A percentile compares a stretch with the other conserved stretches of the same genome.
These are phyloP conservation scores for Capsicum rhomboideum DNA, from an alignment of 257 asterid species.

Conservation along the genomic window DNA sequence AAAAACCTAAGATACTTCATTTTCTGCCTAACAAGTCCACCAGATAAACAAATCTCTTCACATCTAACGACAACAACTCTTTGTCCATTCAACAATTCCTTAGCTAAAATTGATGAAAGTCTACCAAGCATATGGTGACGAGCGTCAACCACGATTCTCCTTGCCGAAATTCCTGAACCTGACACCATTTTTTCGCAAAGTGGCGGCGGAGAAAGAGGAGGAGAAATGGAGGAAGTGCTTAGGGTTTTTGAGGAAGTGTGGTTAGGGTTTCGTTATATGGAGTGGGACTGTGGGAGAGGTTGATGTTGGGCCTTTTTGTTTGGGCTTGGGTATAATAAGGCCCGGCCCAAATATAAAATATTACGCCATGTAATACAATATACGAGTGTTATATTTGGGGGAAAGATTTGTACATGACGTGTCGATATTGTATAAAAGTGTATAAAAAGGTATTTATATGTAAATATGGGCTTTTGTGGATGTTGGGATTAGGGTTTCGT, in stretches of 20 bases:
- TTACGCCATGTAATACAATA: too few species aligned
- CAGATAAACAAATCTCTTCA: conserved; percentile 43
- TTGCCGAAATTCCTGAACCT: conserved; percentile 39
- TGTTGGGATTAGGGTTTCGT: too few species aligned
- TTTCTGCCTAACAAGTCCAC: conserved; percentile 45
- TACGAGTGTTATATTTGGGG: too few species aligned
- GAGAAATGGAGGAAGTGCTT: not conserved
- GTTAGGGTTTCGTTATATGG: not conserved
- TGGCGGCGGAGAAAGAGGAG: not conserved
- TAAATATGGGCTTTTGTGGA: too few species aligned
- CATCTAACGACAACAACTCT: conserved; percentile 38
- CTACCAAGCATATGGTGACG: conserved; percentile 49
- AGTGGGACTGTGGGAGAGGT: too few species aligned
- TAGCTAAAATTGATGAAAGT: conserved; percentile 32
- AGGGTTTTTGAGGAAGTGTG: not conserved
- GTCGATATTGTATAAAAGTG: too few species aligned
- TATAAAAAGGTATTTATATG: too few species aligned
- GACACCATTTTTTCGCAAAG: conserved; percentile 29
- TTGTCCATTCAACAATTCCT: conserved; percentile 42
- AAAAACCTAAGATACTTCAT: conserved; percentile 45
- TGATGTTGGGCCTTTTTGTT: too few species aligned
- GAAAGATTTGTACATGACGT: too few species aligned
- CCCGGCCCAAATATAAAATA: too few species aligned
- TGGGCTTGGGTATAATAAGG: too few species aligned
- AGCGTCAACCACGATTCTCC: conserved; percentile 37